These are phyloP conservation scores for Globisporangium parvum DNA, from an alignment of 352 stramenopile genomes.

Conservation along the genomic window DNA sequence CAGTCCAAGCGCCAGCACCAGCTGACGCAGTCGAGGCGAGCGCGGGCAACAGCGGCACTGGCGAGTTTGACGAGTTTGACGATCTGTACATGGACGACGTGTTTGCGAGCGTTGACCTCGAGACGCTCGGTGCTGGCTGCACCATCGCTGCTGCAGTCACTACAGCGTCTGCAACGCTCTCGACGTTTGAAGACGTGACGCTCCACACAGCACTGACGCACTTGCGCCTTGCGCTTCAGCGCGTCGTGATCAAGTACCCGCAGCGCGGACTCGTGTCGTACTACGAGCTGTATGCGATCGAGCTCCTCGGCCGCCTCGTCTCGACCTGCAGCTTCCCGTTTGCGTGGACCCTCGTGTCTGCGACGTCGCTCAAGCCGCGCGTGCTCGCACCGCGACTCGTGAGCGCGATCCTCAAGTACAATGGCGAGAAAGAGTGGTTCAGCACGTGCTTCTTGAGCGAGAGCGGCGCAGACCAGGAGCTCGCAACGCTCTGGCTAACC, in stretches of 20 bases:
- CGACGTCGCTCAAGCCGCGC: constrained; percentile 29
- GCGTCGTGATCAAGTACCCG: constrained; percentile 51
- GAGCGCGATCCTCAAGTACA: constrained; percentile 49
- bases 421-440: constrained; percentile 60
- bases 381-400: constrained; percentile 58
- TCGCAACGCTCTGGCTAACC: constrained; percentile 56
- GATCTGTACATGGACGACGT: constrained; percentile 35
- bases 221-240: constrained; percentile 40
- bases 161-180: constrained; percentile 9
- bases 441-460: constrained; percentile 56
- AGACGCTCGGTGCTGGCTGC: constrained; percentile 12
- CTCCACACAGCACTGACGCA: constrained; percentile 25
- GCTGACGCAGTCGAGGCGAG: too few relatives aligned
- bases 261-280: constrained; percentile 19
- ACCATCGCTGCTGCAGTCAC: not conserved
- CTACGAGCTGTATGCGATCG: constrained; percentile 58
- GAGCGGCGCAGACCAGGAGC: constrained; percentile 40
- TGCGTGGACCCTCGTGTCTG: constrained; percentile 43
- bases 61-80: constrained; percentile 46
- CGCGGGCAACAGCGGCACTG: not conserved
- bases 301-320: constrained; percentile 58
- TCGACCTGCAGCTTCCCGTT: constrained; percentile 56
- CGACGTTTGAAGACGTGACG: constrained; percentile 20
- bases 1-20: not conserved
- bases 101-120: constrained; percentile 39